These are phyloP conservation scores for Austropuccinia psidii DNA, from an alignment of 1,284 basidiomycete genomes.

Conservation along the genomic window DNA sequence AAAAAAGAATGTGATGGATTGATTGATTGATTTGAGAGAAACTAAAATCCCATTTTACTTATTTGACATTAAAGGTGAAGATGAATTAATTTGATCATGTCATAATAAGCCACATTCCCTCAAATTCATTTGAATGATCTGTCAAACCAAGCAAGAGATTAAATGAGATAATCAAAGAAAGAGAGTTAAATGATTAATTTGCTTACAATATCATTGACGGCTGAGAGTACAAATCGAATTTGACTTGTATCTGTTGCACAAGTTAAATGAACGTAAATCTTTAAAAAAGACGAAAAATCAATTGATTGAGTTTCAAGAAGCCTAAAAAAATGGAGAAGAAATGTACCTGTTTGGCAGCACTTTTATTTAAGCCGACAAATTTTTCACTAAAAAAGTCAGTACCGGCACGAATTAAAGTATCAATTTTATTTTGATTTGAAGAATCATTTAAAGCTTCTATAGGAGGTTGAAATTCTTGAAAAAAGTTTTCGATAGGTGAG, in stretches of 20 bases:
- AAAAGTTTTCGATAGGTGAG: conserved; percentile 79
- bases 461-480: conserved; percentile 55
- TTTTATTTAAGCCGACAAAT: conserved; percentile 45
- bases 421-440: neutral
- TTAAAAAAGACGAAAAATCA: conserved; percentile 6
- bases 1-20: neutral
- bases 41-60: too few relatives aligned
- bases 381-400: conserved; percentile 45
- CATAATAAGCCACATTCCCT: conserved; percentile 77
- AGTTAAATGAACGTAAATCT: conserved; percentile 48
- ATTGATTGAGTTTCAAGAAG: neutral
- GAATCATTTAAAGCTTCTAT: neutral
- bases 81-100: neutral
- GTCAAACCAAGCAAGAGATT: conserved; percentile 73
- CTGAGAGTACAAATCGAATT: conserved; percentile 54
- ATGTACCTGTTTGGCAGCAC: conserved; percentile 54
- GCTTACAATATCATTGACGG: conserved; percentile 54
- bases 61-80: too few relatives aligned
- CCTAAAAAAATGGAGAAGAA: conserved; percentile 37
- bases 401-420: conserved; percentile 41
- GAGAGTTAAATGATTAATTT: conserved; percentile 46
- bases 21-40: too few relatives aligned
- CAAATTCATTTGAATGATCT: conserved; percentile 70
- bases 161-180: conserved; percentile 51
- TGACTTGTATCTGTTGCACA: conserved; percentile 54